A percentile compares a stretch with the other conserved stretches of the same genome.
These are phyloP conservation scores for Epichloe uncinata DNA, from an alignment of 2,329 filamentous ascomycete species.

Conservation along the genomic window DNA sequence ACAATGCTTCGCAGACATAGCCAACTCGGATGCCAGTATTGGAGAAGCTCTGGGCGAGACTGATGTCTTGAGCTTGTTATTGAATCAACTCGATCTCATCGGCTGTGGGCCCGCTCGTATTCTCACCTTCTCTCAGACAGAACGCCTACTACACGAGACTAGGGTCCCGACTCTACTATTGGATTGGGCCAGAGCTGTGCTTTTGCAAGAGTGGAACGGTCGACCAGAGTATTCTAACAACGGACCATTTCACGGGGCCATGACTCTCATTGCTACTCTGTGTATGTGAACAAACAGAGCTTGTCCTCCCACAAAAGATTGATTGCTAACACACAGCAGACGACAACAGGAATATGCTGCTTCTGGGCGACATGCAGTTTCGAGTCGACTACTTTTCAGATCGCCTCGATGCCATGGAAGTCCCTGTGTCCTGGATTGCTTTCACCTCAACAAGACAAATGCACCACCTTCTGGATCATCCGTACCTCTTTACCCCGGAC, in stretches of 20 bases:
- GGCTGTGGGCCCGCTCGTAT: constrained; percentile 30
- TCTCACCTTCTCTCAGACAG: constrained; percentile 35
- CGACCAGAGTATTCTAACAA: constrained; percentile 55
- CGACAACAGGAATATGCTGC: constrained; percentile 46
- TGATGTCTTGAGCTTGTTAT: constrained; percentile 34
- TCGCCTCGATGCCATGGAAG: constrained; percentile 58
- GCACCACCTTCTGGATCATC: constrained; percentile 65
- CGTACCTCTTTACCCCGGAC: constrained; percentile 63
- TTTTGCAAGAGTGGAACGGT: constrained; percentile 73
- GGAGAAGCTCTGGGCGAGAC: constrained; percentile 18
- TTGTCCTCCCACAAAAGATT: background rate
- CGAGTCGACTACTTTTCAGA: constrained; percentile 64
- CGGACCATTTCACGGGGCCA: constrained; percentile 60
- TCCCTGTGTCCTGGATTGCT: constrained; percentile 59
- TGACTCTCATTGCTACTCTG: constrained; percentile 59
- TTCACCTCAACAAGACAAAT: constrained; percentile 47
- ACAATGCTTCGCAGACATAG: constrained; percentile 35
- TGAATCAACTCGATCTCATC: constrained; percentile 40
- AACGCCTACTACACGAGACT: constrained; percentile 43
- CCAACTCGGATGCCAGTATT: constrained; percentile 21
- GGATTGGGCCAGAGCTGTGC: constrained; percentile 61
- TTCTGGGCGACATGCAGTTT: constrained; percentile 57
- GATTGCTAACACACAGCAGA: constrained; percentile 28
- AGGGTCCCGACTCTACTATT: constrained; percentile 43
- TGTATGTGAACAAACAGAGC: constrained; percentile 37